Evolutionary conservation across 441 rosid genomes (phyloP).

Genomic region (Pelargonium myrrhifolium): DNA sequence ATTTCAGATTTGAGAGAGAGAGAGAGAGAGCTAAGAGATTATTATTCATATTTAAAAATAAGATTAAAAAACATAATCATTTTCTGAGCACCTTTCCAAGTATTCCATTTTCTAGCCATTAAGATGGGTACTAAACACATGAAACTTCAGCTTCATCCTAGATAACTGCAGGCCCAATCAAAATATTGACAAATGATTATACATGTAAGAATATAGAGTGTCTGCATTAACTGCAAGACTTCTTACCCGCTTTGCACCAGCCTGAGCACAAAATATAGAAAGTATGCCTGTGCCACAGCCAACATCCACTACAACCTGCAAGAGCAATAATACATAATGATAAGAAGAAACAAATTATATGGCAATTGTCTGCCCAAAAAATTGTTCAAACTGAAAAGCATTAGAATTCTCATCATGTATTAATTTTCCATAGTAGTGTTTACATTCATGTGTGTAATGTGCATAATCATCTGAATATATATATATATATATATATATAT

Average conservation of each 20-base stretch:
- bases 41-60: not conserved
- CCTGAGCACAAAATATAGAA: constrained; percentile 95
- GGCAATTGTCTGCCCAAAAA: not conserved
- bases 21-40: not conserved
- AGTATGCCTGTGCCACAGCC: constrained; percentile 99
- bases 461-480: not conserved
- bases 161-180: not conserved
- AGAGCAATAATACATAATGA: constrained; percentile 14
- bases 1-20: not conserved
- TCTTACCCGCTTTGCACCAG: constrained; percentile 89
- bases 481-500: not conserved
- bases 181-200: not conserved
- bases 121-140: not conserved
- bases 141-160: constrained; percentile 1
- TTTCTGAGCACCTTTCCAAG: not conserved
- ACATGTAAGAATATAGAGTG: not conserved
- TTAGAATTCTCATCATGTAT: not conserved
- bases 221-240: not conserved
- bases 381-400: constrained; percentile 7
- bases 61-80: not conserved
- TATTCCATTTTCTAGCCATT: not conserved
- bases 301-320: constrained; percentile 92
- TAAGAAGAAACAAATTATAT: constrained; percentile 17
- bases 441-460: constrained; percentile 3
- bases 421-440: not conserved